Conservation (phyloP, 805 yeast genomes). For the Ogataea paradorogensis region DNA sequence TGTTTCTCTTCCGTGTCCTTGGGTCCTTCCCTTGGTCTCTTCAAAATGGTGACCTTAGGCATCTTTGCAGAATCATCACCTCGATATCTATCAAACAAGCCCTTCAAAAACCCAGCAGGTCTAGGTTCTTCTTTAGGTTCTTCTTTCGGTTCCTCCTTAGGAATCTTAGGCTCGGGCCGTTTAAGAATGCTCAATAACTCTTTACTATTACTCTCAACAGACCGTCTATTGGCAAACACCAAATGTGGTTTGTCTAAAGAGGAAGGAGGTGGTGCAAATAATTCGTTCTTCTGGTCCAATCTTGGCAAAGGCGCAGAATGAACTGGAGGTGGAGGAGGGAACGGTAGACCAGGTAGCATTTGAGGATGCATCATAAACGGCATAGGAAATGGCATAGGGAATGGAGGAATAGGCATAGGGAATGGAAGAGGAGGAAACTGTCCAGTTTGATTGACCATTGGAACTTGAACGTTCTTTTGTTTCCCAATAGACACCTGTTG, state of each 20-base stretch:
- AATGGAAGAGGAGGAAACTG: constrained; percentile 23
- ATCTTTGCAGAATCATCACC: constrained; percentile 2
- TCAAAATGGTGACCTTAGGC: constrained; percentile 8
- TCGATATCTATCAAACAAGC: constrained; percentile 19
- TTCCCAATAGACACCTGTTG: constrained; percentile 42
- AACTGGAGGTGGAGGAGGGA: constrained; percentile 15
- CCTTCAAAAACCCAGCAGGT: constrained; percentile 16
- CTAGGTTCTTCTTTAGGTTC: not conserved
- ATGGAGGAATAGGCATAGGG: constrained; percentile 27
- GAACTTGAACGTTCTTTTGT: constrained; percentile 18
- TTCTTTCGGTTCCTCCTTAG: not conserved
- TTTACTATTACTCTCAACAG: constrained; percentile 33
- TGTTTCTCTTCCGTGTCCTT: not conserved
- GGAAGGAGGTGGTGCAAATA: constrained; percentile 32
- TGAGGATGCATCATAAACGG: constrained; percentile 15
- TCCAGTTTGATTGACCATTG: constrained; percentile 14
- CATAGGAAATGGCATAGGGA: constrained; percentile 16
- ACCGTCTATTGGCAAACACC: constrained; percentile 24
- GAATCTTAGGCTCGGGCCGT: not conserved
- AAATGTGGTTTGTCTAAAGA: constrained; percentile 33
- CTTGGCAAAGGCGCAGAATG: constrained; percentile 7
- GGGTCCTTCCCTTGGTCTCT: constrained; percentile 6
- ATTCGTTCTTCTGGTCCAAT: constrained; percentile 12
- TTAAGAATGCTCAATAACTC: constrained; percentile 31
- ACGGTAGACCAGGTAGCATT: constrained; percentile 11